A percentile compares a stretch with the other conserved stretches of the same genome.
These are phyloP conservation scores for Erysimum cheiranthoides DNA, from an alignment of 345 rosid species.

Conservation along the genomic window DNA sequence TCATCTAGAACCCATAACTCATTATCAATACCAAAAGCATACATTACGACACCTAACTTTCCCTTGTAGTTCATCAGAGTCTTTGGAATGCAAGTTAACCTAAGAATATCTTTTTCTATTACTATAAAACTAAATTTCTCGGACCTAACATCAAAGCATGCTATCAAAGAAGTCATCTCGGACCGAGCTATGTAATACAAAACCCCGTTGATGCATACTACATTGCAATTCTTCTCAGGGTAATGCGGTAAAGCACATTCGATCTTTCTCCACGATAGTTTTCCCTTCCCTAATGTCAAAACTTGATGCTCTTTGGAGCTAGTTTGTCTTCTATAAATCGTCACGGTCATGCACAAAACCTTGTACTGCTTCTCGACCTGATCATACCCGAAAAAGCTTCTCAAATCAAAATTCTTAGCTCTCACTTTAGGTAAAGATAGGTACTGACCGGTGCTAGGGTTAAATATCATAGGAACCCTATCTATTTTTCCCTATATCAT, in stretches of 20 bases:
- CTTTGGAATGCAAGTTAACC: too few relatives aligned
- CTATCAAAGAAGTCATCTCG: not conserved
- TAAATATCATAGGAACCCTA: slow-evolving; percentile 18
- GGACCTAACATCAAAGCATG: slow-evolving; percentile 19
- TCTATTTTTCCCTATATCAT: not conserved
- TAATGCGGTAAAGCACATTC: not conserved
- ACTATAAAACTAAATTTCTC: slow-evolving; percentile 3
- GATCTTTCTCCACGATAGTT: not conserved
- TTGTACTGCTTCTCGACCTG: not conserved
- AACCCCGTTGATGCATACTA: slow-evolving; percentile 28
- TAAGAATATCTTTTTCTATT: not conserved
- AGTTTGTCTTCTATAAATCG: not conserved
- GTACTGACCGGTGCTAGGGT: slow-evolving; percentile 6
- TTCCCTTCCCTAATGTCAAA: slow-evolving; percentile 1
- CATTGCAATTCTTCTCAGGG: accelerated
- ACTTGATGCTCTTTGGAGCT: slow-evolving; percentile 14
- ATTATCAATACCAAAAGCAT: not conserved
- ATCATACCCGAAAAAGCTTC: slow-evolving; percentile 29
- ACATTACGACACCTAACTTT: not conserved
- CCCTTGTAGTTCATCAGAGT: slow-evolving; percentile 12
- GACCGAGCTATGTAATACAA: not conserved
- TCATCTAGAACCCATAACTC: slow-evolving; percentile 20
- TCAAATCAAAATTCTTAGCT: not conserved
- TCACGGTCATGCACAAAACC: slow-evolving; percentile 14
- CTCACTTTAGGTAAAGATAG: not conserved